Conservation (phyloP, 2,329 filamentous ascomycete genomes). For the Pyricularia pennisetigena region DNA sequence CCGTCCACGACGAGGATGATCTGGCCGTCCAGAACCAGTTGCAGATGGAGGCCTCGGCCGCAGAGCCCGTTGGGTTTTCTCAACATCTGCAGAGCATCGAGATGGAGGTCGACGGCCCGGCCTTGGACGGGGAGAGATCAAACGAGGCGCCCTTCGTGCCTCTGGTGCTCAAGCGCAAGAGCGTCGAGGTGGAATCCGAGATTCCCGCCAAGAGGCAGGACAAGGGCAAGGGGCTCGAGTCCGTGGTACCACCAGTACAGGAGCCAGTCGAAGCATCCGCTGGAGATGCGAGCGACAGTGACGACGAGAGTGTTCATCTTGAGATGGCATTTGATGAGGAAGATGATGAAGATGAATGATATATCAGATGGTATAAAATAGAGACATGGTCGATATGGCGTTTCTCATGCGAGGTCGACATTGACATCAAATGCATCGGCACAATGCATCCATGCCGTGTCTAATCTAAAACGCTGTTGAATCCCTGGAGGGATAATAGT, state of each 20-base stretch:
- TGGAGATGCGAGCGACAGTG: conserved; percentile 35
- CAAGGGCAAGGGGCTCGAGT: conserved; percentile 7
- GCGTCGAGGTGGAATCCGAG: conserved; percentile 25
- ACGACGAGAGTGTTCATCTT: conserved; percentile 43
- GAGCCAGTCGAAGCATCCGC: conserved; percentile 19
- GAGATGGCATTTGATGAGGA: conserved; percentile 50
- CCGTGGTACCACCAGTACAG: background rate
- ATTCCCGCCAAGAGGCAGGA: conserved; percentile 14
- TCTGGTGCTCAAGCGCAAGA: conserved; percentile 30
- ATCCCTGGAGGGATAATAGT: too few species aligned
- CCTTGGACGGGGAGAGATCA: background rate
- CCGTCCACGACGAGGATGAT: background rate
- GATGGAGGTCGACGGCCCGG: background rate
- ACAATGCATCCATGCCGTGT: background rate
- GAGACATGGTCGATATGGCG: background rate
- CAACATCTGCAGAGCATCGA: background rate
- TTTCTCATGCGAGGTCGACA: background rate
- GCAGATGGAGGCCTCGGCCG: conserved; percentile 8
- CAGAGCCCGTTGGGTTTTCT: conserved; percentile 8
- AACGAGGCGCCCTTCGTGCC: conserved; percentile 8
- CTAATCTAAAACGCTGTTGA: too few species aligned
- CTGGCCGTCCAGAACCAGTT: background rate
- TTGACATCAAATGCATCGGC: background rate
- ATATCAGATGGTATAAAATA: background rate
- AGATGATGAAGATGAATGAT: conserved; percentile 24